Evolutionary conservation across 2,329 filamentous ascomycete species (phyloP).

Genomic region (Neopestalotiopsis clavispora): DNA sequence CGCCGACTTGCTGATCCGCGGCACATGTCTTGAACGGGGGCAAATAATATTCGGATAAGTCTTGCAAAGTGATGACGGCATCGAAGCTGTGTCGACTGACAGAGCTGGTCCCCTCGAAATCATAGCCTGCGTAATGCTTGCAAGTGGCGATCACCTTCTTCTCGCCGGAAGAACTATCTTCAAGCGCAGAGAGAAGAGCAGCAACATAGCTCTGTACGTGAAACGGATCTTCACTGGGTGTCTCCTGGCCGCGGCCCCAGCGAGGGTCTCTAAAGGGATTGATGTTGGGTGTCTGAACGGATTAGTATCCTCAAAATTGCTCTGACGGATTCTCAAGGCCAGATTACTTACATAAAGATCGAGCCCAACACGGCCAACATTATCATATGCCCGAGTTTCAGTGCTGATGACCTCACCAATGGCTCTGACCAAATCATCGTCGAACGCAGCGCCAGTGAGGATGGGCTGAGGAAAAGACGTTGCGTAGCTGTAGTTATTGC

Average conservation of each 20-base stretch:
- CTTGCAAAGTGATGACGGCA: slow-evolving; percentile 60
- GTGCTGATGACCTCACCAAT: slow-evolving; percentile 34
- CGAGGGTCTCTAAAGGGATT: slow-evolving; percentile 30
- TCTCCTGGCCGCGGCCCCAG: slow-evolving; percentile 34
- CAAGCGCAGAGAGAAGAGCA: slow-evolving; percentile 57
- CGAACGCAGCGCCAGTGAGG: slow-evolving; percentile 35
- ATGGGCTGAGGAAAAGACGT: slow-evolving; percentile 38
- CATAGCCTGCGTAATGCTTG: slow-evolving; percentile 64
- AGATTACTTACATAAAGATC: slow-evolving; percentile 21
- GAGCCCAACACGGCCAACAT: slow-evolving; percentile 31
- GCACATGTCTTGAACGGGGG: slow-evolving; percentile 68
- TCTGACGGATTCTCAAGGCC: neutral
- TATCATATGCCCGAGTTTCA: slow-evolving; percentile 38
- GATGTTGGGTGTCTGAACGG: slow-evolving; percentile 29
- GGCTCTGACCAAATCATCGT: slow-evolving; percentile 34
- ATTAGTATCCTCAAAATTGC: neutral
- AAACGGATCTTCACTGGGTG: slow-evolving; percentile 36
- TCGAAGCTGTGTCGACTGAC: slow-evolving; percentile 57
- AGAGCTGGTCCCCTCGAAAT: slow-evolving; percentile 52
- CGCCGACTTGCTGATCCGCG: slow-evolving; percentile 57
- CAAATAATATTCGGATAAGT: slow-evolving; percentile 70
- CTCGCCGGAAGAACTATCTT: slow-evolving; percentile 38
- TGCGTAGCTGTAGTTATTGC: slow-evolving; percentile 32
- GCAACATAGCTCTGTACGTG: slow-evolving; percentile 55
- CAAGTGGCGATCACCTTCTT: slow-evolving; percentile 57